These are phyloP conservation scores for Blechomonas ayalai DNA, from an alignment of 208 protist species.

Conservation along the genomic window DNA sequence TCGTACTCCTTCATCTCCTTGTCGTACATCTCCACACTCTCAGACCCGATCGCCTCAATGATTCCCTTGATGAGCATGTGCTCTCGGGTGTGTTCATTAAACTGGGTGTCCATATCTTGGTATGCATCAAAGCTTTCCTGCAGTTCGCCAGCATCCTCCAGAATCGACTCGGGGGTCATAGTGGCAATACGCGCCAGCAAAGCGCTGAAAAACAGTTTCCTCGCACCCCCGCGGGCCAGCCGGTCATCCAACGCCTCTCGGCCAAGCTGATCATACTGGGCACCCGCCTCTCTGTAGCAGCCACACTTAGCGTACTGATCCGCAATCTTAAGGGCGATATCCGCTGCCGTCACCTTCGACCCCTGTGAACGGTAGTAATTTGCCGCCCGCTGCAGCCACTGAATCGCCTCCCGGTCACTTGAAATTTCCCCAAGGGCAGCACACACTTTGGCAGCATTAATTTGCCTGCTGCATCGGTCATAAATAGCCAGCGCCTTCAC, in stretches of 20 bases:
- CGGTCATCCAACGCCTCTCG: constrained; percentile 70
- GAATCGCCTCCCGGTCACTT: constrained; percentile 34
- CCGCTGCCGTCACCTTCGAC: constrained; percentile 55
- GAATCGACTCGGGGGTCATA: constrained; percentile 45
- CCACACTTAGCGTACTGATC: constrained; percentile 54
- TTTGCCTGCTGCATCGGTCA: constrained; percentile 29
- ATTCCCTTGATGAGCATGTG: constrained; percentile 79
- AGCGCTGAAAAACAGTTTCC: constrained; percentile 77
- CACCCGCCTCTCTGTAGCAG: constrained; percentile 51
- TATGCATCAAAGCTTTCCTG: constrained; percentile 78
- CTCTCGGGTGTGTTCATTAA: constrained; percentile 76
- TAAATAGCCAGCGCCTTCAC: constrained; percentile 47
- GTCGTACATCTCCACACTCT: constrained; percentile 51
- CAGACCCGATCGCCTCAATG: constrained; percentile 64
- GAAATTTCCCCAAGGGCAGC: constrained; percentile 51
- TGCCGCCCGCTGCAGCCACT: constrained; percentile 59
- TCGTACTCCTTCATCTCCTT: constrained; percentile 72
- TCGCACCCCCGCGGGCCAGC: constrained; percentile 49
- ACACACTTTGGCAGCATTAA: constrained; percentile 18
- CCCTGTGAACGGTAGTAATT: constrained; percentile 63
- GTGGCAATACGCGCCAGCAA: constrained; percentile 65
- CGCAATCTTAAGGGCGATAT: constrained; percentile 67
- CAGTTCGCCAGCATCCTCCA: constrained; percentile 55
- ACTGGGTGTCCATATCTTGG: constrained; percentile 83
- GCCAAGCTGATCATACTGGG: constrained; percentile 67